These are phyloP conservation scores for Colletotrichum brevisporum DNA, from an alignment of 2,329 filamentous ascomycete species.

Conservation along the genomic window DNA sequence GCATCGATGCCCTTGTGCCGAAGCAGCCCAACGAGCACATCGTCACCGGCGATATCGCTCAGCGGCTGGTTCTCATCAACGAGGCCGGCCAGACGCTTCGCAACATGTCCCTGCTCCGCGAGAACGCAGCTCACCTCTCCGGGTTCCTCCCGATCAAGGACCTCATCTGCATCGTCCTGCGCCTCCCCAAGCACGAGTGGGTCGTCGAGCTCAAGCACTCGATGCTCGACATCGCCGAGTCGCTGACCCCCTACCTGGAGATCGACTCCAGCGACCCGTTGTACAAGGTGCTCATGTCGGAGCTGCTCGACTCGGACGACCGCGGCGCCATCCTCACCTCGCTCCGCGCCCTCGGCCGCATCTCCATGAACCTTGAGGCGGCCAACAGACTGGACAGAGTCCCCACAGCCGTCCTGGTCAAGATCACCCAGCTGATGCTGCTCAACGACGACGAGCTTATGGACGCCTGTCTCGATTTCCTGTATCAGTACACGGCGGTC, in stretches of 20 bases:
- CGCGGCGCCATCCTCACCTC: conserved; percentile 86
- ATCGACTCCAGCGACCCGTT: conserved; percentile 82
- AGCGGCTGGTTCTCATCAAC: conserved; percentile 81
- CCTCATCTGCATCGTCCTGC: conserved; percentile 84
- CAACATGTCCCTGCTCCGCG: conserved; percentile 95
- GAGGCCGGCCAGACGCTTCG: conserved; percentile 90
- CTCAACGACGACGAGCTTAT: conserved; percentile 92
- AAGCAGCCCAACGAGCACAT: conserved; percentile 75
- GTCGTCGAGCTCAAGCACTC: conserved; percentile 91
- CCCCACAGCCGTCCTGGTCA: conserved; percentile 74
- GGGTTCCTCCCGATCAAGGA: conserved; percentile 81
- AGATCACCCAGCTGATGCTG: conserved; percentile 80
- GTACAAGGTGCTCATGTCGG: conserved; percentile 79
- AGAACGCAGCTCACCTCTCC: conserved; percentile 88
- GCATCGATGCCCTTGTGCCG: conserved; percentile 74
- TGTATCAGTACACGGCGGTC: conserved; percentile 94
- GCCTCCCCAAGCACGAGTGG: conserved; percentile 79
- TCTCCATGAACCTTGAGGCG: conserved; percentile 87
- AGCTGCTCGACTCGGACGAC: conserved; percentile 76
- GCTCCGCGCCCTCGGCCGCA: conserved; percentile 85
- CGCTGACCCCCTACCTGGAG: conserved; percentile 85
- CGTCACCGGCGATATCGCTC: conserved; percentile 78
- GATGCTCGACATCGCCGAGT: conserved; percentile 91
- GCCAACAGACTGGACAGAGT: conserved; percentile 83
- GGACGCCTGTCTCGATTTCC: conserved; percentile 90